Base-by-base conservation (phyloP, 2,329 filamentous ascomycete species). In the Colletotrichum higginsianum region DNA sequence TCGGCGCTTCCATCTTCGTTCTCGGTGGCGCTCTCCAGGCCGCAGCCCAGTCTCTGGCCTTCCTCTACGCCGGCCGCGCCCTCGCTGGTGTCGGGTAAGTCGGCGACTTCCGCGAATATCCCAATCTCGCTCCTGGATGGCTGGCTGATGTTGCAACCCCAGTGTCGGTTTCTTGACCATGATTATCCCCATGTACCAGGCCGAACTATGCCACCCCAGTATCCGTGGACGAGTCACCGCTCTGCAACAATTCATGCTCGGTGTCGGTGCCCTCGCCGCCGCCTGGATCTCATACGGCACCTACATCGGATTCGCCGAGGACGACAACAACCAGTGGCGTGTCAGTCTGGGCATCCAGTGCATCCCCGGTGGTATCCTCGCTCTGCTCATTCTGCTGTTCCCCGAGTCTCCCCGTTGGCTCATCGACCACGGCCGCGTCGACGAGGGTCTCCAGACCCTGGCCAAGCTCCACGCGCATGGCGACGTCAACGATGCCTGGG, bases 161-260 rank as follows among this genome's bases (percentile, higher is more conserved):
- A 89, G 86, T 50, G 86, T 88, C 68, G 81, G 85, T 63, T 80
- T 83, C 70, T 71, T 84, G 66, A 77, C 78, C 56, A 82, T 82
- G 80, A 80, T 80, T 12, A 79, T 83, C 66, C 81, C 93, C 2
- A 81, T 95, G 0, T 96, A 95, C 79, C 93, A 95, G 78, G 93
- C 92, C 26, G 94, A 96, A 77, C 86, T 96, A 30, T 91, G 92
- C 4, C 94, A 96, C 78, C 94, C 94, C 1, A 88, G 87, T 69
- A 96, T 96, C 76, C 89, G 94, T 79, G 94, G 93, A 15, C 86
- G 91, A 73, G 88, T 96, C 42, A 95, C 93, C 0, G 88, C 90
- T 40, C 84, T 96, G 4, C 93, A 95, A 79, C 93, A 95, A 76
- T 95, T 95, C 78, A 95, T 95, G 93, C 80, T 96, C 62, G 93